Evolutionary conservation across 257 asterid species (phyloP).

Genomic region (Pogostemon cablin): DNA sequence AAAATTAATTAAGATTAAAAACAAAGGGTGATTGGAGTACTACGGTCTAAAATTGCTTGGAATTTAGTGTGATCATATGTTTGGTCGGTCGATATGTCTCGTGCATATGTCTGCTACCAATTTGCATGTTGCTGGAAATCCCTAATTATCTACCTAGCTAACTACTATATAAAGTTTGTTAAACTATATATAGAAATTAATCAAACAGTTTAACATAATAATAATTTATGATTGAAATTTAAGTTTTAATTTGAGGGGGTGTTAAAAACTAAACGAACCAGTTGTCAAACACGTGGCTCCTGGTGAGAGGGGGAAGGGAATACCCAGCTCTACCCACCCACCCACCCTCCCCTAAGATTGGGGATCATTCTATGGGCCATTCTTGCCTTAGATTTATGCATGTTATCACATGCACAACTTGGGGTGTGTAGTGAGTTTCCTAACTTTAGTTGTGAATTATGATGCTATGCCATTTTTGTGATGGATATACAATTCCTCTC

Average conservation of each 20-base stretch:
- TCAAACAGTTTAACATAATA: neutral
- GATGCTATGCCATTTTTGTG: slow-evolving; percentile 27
- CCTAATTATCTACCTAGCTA: slow-evolving; percentile 13
- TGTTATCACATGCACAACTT: slow-evolving; percentile 48
- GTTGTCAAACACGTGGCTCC: slow-evolving; percentile 44
- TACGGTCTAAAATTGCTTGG: slow-evolving; percentile 25
- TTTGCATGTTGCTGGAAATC: slow-evolving; percentile 36
- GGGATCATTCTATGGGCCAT: slow-evolving; percentile 35
- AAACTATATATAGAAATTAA: neutral
- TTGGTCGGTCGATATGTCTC: slow-evolving; percentile 40
- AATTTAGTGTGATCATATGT: slow-evolving; percentile 29
- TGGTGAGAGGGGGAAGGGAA: slow-evolving; percentile 27
- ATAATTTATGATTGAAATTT: neutral
- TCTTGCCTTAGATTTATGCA: slow-evolving; percentile 36
- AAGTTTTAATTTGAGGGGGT: slow-evolving; percentile 6
- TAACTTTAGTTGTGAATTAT: slow-evolving; percentile 32
- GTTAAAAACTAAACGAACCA: slow-evolving; percentile 24
- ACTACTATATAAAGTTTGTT: slow-evolving; percentile 12
- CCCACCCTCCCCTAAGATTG: slow-evolving; percentile 3
- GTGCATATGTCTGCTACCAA: slow-evolving; percentile 30
- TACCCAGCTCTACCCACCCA: neutral
- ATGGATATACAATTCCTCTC: slow-evolving; percentile 16
- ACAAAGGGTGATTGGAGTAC: slow-evolving; percentile 14
- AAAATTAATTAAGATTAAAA: too few species aligned
- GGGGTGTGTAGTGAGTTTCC: slow-evolving; percentile 17